phyloP scores from a whole-genome alignment of 164 flowering plant genomes.

The Magnolia officinalis region DNA sequence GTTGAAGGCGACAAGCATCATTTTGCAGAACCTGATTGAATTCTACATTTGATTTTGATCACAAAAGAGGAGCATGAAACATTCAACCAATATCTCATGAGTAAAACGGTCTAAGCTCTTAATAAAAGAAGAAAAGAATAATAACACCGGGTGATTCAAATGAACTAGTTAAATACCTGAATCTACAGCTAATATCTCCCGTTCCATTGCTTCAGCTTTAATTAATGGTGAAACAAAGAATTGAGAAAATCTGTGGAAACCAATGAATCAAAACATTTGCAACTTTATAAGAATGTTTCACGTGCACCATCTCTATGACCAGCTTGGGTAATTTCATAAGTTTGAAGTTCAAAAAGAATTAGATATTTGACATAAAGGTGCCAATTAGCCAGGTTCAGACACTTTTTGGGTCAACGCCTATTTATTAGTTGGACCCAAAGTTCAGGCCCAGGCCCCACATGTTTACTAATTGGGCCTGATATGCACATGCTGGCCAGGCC shows the following conservation, averaged over 20 bases:
- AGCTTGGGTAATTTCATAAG: no score
- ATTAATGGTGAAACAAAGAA: slow-evolving; percentile 89
- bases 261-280: not conserved
- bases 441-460: no score
- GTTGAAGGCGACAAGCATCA: slow-evolving; percentile 97
- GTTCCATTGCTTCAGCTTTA: slow-evolving; percentile 93
- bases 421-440: no score
- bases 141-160: not conserved
- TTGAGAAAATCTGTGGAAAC: slow-evolving; percentile 75
- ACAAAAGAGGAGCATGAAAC: slow-evolving; percentile 7
- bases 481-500: not conserved
- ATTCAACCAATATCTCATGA: not conserved
- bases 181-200: slow-evolving; percentile 93
- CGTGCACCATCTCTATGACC: not conserved
- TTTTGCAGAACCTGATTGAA: slow-evolving; percentile 90
- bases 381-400: no score
- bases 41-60: slow-evolving; percentile 38
- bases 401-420: no score
- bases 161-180: slow-evolving; percentile 53
- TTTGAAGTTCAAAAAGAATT: no score
- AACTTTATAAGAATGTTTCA: not conserved
- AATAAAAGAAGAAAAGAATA: not conserved
- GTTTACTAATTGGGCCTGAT: no score
- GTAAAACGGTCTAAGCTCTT: not conserved
- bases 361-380: no score